These are phyloP conservation scores for Zarea fungicola DNA, from an alignment of 2,329 filamentous ascomycete genomes.

Conservation along the genomic window DNA sequence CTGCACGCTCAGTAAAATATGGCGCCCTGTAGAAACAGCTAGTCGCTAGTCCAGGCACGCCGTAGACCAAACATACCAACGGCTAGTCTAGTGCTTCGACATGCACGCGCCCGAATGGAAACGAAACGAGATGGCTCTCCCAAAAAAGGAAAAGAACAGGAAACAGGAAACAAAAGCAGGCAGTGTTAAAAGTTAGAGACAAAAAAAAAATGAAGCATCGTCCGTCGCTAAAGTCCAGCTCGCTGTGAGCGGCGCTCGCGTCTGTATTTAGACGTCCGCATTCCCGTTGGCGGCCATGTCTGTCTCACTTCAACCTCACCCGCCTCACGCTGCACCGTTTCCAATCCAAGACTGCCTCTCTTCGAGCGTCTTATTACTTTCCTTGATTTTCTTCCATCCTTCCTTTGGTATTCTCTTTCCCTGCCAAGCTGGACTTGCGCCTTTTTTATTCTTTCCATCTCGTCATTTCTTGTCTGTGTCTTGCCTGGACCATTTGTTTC, in stretches of 20 bases:
- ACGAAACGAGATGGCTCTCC: no score
- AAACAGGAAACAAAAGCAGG: no score
- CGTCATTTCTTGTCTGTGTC: neutral
- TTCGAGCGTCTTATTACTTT: neutral
- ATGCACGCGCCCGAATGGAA: no score
- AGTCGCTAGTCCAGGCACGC: no score
- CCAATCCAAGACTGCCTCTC: neutral
- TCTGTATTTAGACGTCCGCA: conserved; percentile 19
- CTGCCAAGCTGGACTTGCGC: conserved; percentile 5
- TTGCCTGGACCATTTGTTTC: neutral
- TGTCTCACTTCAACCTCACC: conserved; percentile 10
- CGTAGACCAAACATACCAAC: no score
- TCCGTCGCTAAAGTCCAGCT: no score
- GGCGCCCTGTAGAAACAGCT: no score
- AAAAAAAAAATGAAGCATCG: neutral
- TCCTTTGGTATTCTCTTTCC: conserved; percentile 8
- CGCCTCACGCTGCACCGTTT: conserved; percentile 5
- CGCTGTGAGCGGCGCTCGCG: neutral
- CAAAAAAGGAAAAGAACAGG: no score
- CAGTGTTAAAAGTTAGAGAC: no score
- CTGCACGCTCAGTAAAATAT: no score
- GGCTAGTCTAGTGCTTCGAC: no score
- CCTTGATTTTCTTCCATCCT: conserved; percentile 5
- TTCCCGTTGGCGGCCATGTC: conserved; percentile 13
- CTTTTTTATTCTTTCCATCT: neutral